A percentile compares a stretch with the other conserved stretches of the same genome.
Conservation (phyloP, 2,329 filamentous ascomycete genomes). For the Esteya vermicola region DNA sequence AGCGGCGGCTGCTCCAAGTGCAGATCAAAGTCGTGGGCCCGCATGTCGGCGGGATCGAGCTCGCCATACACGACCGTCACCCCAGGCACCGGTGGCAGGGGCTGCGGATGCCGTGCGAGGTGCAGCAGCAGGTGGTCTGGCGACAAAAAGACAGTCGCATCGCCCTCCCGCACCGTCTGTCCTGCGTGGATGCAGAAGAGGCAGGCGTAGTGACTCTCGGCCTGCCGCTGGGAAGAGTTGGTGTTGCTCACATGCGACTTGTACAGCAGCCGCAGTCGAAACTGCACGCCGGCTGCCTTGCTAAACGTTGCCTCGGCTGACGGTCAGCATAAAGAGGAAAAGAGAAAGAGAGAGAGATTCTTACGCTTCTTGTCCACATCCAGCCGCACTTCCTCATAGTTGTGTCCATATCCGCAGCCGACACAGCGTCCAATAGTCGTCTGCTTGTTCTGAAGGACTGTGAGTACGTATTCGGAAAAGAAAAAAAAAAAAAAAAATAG, state of each 20-base stretch:
- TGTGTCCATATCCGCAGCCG: slow-evolving; percentile 15
- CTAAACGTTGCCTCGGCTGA: slow-evolving; percentile 20
- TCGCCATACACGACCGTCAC: slow-evolving; percentile 22
- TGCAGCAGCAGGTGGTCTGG: slow-evolving; percentile 23
- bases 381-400: slow-evolving; percentile 17
- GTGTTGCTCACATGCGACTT: slow-evolving; percentile 25
- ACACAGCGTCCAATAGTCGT: slow-evolving; percentile 13
- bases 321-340: not conserved
- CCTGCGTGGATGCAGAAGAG: slow-evolving; percentile 23
- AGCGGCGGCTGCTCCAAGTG: slow-evolving; percentile 20
- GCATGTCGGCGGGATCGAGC: slow-evolving; percentile 2
- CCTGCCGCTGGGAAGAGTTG: slow-evolving; percentile 12
- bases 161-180: slow-evolving; percentile 21
- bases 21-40: slow-evolving; percentile 21
- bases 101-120: slow-evolving; percentile 24
- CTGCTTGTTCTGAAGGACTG: slow-evolving; percentile 14
- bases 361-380: slow-evolving; percentile 17
- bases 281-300: slow-evolving; percentile 20
- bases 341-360: not conserved
- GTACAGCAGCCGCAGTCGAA: slow-evolving; percentile 26
- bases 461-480: no score
- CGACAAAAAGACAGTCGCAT: slow-evolving; percentile 25
- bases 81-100: slow-evolving; percentile 22
- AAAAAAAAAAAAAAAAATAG: not conserved
- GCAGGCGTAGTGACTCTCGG: slow-evolving; percentile 22